Evolutionary conservation across 768 basidiomycete species (phyloP).

Genomic region (Termitomyces heimii): DNA sequence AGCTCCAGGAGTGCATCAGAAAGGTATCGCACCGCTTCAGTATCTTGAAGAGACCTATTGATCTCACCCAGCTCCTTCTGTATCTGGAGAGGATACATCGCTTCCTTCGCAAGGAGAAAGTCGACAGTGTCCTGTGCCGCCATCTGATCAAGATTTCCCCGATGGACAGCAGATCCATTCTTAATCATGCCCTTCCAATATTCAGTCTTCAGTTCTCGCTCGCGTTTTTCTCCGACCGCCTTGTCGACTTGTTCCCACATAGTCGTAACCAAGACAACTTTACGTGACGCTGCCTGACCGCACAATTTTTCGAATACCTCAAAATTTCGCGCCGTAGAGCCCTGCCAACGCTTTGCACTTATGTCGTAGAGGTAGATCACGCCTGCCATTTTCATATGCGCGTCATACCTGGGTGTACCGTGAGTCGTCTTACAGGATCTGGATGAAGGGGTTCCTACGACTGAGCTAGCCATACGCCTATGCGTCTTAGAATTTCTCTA

Average conservation of each 20-base stretch:
- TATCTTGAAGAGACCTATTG: conserved; percentile 4
- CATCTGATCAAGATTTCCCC: conserved; percentile 5
- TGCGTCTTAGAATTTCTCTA: conserved; percentile 17
- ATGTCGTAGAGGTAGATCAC: conserved; percentile 15
- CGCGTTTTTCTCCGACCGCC: conserved; percentile 3
- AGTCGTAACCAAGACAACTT: conserved; percentile 13
- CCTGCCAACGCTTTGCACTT: conserved; percentile 7
- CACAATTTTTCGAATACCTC: conserved; percentile 13
- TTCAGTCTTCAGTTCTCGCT: conserved; percentile 2
- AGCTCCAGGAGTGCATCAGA: conserved; percentile 1
- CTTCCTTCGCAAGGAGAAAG: conserved; percentile 13
- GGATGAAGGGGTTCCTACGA: conserved; percentile 9
- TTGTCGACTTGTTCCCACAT: conserved; percentile 7
- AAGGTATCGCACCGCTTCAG: conserved; percentile 4
- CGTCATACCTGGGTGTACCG: conserved; percentile 9
- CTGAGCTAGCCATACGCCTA: conserved; percentile 19
- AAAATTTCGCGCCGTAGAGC: conserved; percentile 11
- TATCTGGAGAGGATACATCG: conserved; percentile 8
- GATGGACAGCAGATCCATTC: conserved; percentile 5
- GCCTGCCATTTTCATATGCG: conserved; percentile 13
- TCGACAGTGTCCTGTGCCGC: conserved; percentile 9
- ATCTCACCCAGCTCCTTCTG: conserved; percentile 9
- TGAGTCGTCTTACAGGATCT: neutral
- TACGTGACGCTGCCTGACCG: conserved; percentile 8
- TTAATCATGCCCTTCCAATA: conserved; percentile 11